These are phyloP conservation scores for Carex sylvatica DNA, from an alignment of 202 grass and related monocot species.

Conservation along the genomic window DNA sequence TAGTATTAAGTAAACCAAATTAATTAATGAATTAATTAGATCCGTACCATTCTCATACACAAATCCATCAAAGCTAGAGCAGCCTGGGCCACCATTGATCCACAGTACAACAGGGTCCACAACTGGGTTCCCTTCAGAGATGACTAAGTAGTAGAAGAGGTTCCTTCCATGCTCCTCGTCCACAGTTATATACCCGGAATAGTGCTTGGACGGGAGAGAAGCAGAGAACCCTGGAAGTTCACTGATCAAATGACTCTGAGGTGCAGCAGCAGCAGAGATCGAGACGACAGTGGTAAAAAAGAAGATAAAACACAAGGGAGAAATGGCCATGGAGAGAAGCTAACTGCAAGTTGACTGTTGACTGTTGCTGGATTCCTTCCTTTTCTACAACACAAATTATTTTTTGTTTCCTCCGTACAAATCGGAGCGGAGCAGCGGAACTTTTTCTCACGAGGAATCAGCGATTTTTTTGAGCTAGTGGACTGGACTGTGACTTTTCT, in stretches of 20 bases:
- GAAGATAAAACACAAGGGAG: neutral
- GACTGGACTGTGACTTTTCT: too few relatives aligned
- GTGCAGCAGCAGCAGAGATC: slow-evolving; percentile 37
- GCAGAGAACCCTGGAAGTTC: slow-evolving; percentile 52
- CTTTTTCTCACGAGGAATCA: too few relatives aligned
- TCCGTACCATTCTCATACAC: slow-evolving; percentile 65
- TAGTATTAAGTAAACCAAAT: too few relatives aligned
- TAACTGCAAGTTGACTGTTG: too few relatives aligned
- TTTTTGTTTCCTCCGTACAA: too few relatives aligned
- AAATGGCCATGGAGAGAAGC: neutral
- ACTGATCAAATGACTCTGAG: slow-evolving; percentile 39
- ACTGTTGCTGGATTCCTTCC: neutral
- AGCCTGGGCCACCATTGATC: slow-evolving; percentile 81
- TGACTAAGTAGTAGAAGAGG: slow-evolving; percentile 78
- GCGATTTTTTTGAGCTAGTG: too few relatives aligned
- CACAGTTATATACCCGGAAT: slow-evolving; percentile 54
- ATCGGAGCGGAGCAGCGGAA: too few relatives aligned
- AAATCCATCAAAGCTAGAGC: slow-evolving; percentile 86
- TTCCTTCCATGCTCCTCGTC: slow-evolving; percentile 49
- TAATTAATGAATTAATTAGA: too few relatives aligned
- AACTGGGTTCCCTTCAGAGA: slow-evolving; percentile 56
- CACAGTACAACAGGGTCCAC: slow-evolving; percentile 68
- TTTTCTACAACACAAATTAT: too few relatives aligned
- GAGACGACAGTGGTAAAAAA: neutral
- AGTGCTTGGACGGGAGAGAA: slow-evolving; percentile 57